Conservation (phyloP, 2,329 filamentous ascomycete species). For the Calonectria naviculata region DNA sequence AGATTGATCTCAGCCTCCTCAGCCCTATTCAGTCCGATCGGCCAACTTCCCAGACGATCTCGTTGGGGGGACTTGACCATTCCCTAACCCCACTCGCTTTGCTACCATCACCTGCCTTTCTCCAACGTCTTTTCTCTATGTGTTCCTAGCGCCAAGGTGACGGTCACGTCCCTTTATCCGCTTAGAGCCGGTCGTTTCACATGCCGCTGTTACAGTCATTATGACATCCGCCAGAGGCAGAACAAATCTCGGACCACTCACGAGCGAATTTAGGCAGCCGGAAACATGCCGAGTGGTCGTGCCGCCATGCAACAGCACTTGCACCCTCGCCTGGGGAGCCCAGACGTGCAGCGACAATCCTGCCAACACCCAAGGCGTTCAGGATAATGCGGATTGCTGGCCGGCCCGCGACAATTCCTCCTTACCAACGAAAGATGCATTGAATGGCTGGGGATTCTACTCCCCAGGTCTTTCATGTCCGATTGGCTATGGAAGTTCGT, state of each 20-base stretch:
- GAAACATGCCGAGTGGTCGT: background rate
- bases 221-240: background rate
- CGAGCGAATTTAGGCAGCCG: background rate
- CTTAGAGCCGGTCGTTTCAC: no score
- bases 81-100: background rate
- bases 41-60: background rate
- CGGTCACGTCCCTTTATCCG: no score
- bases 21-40: background rate
- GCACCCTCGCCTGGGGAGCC: background rate
- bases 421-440: background rate
- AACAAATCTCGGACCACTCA: background rate
- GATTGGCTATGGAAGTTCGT: background rate
- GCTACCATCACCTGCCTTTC: background rate
- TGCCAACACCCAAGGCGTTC: background rate
- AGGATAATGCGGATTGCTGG: background rate
- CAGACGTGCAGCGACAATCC: background rate
- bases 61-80: no score
- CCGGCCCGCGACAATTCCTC: background rate
- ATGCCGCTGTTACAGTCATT: no score
- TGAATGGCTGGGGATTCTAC: background rate
- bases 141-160: no score
- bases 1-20: background rate
- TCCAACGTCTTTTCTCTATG: background rate
- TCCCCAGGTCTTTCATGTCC: background rate
- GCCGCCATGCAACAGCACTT: background rate